phyloP scores from a whole-genome alignment of 2,329 filamentous ascomycete species.

The Cladosporium velox region DNA sequence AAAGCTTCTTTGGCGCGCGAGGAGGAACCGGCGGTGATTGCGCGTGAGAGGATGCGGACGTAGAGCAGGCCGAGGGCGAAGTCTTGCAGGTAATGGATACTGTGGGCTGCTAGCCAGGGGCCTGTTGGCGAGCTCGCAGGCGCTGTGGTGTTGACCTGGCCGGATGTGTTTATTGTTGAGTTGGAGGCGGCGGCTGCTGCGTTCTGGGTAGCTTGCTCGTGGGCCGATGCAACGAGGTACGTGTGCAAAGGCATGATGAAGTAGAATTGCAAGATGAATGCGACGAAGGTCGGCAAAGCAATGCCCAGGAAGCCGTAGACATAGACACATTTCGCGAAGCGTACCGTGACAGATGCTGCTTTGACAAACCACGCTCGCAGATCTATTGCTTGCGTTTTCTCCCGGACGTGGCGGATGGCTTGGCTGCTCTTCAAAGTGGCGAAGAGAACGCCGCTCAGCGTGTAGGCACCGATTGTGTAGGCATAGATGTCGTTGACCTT shows the following conservation, averaged over 20 bases:
- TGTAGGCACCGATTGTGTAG: constrained; percentile 85
- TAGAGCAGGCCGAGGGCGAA: constrained; percentile 94
- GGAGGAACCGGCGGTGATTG: constrained; percentile 67
- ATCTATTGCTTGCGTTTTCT: constrained; percentile 27
- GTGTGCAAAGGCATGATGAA: constrained; percentile 83
- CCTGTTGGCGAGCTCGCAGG: constrained; percentile 15
- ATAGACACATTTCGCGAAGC: constrained; percentile 64
- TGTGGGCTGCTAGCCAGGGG: constrained; percentile 55
- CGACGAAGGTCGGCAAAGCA: constrained; percentile 78
- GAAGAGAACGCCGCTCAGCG: constrained; percentile 71
- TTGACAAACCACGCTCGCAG: constrained; percentile 30
- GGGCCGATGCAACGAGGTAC: constrained; percentile 46
- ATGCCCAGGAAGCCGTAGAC: constrained; percentile 73
- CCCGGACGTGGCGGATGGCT: constrained; percentile 21
- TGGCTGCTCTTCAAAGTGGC: constrained; percentile 37
- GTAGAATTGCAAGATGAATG: constrained; percentile 83
- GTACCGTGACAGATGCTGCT: constrained; percentile 31
- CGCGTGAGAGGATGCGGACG: constrained; percentile 70
- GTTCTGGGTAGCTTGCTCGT: constrained; percentile 25
- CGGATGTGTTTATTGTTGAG: background rate
- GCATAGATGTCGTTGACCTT: constrained; percentile 94
- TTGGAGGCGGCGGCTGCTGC: constrained; percentile 12
- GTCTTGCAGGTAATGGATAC: constrained; percentile 83
- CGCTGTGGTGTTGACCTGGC: background rate
- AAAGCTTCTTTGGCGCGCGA: constrained; percentile 75